Percentiles rank a stretch among this genome's conserved stretches.
These are phyloP conservation scores for Waltergamsia citrina DNA, from an alignment of 2,329 filamentous ascomycete genomes.

Conservation along the genomic window DNA sequence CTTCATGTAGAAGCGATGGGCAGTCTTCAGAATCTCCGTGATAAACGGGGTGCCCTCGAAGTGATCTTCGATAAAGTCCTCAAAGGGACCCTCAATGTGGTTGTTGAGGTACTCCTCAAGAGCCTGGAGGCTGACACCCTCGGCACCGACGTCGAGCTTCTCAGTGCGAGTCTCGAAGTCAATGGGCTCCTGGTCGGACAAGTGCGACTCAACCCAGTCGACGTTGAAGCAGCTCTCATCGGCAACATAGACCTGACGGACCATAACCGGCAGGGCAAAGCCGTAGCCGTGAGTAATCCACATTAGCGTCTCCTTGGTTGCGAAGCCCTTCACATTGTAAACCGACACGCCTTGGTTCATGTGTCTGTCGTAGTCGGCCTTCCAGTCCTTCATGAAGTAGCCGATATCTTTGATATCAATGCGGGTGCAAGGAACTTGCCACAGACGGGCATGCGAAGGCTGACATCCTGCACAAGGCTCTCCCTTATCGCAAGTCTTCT, in stretches of 20 bases:
- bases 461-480: conserved; percentile 94
- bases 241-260: conserved; percentile 84
- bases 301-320: conserved; percentile 58
- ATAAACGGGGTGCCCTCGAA: conserved; percentile 94
- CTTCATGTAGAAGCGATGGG: conserved; percentile 84
- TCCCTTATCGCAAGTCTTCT: conserved; percentile 98
- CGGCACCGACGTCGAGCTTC: conserved; percentile 78
- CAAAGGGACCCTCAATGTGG: conserved; percentile 86
- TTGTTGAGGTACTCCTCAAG: conserved; percentile 90
- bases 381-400: conserved; percentile 99
- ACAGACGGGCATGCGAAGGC: conserved; percentile 87
- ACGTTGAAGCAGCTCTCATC: conserved; percentile 89
- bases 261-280: conserved; percentile 84
- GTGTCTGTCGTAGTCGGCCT: conserved; percentile 90
- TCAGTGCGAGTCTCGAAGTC: conserved; percentile 83
- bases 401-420: conserved; percentile 98
- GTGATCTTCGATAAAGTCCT: conserved; percentile 90
- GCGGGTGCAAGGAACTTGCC: conserved; percentile 95
- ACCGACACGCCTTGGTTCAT: conserved; percentile 80
- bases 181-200: conserved; percentile 58
- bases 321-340: conserved; percentile 85
- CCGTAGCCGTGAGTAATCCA: conserved; percentile 97
- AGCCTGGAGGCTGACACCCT: conserved; percentile 72
- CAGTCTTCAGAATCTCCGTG: conserved; percentile 92
- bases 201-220: conserved; percentile 82